Base-by-base conservation (phyloP, 2,329 filamentous ascomycete genomes). In the Lasiodiplodia sp. region DNA sequence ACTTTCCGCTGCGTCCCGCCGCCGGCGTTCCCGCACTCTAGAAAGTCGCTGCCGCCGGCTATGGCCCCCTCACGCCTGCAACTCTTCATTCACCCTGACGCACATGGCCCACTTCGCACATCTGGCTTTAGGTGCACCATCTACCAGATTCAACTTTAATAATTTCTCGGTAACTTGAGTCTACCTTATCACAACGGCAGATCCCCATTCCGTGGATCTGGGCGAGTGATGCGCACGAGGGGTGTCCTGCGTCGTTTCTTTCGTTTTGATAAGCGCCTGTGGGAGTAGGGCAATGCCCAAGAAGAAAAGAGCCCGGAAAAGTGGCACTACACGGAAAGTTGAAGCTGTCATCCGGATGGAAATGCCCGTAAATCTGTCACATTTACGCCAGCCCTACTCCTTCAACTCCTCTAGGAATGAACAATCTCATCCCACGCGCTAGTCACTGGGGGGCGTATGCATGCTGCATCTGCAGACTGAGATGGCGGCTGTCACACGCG, bases 1-100 rank as follows among this genome's bases (percentile, higher is more conserved):
- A 21, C 31, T 40, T 57, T 57, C 55, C 55, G 55, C 55, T 2
- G 18, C 8, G 4, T 18, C 34, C 55, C 55, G 34, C 55, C 28
- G 18, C 28, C 31, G 6, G 12, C 3, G 14, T n/a, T 56, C 31
- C 31, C 53, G 28, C 53, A 7, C 8, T 28, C 28, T n/a, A 23
- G 37, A 40, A 57, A 31, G 55, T 57, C 55, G 55, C 55, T 40
- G 55, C 55, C 55, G 55, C 18, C 18, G 53, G 16, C 28, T 10
- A 28, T 23, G 28, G 28, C 18, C 10, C 53, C 11, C 14, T 37
- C 53, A 56, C 53, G 53, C 53, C 14, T 34, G 31, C 28, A 6
- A 57, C 55, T 38, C 55, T 18, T 18, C 51, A 6, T 10, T 53
- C 51, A 3, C 21, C n/a, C 8, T 52, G 18, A 6, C 40, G n/a